phyloP scores from a whole-genome alignment of 108 stramenopile genomes.

The Nitzschia palea region DNA sequence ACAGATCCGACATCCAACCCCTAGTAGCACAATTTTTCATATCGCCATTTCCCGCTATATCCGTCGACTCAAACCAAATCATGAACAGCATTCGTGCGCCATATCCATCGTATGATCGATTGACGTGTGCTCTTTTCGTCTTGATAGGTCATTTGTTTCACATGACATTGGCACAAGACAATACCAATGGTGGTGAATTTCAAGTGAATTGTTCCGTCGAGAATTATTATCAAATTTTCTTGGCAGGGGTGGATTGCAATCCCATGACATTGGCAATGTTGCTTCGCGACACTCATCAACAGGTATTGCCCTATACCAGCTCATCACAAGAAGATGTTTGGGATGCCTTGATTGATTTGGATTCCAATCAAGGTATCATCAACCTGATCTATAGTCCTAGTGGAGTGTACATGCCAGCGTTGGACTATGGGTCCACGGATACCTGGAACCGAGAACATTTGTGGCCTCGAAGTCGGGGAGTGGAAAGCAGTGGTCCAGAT shows the following conservation, averaged over 20 bases:
- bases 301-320: conserved; percentile 54
- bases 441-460: conserved; percentile 86
- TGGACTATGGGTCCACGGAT: conserved; percentile 34
- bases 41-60: too few relatives aligned
- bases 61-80: too few relatives aligned
- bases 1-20: too few relatives aligned
- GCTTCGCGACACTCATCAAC: conserved; percentile 44
- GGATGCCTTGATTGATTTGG: conserved; percentile 61
- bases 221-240: neutral
- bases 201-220: neutral
- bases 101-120: too few relatives aligned
- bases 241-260: neutral
- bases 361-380: conserved; percentile 29
- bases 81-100: too few relatives aligned
- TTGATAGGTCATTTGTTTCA: too few relatives aligned
- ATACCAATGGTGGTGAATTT: too few relatives aligned
- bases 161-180: too few relatives aligned
- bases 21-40: too few relatives aligned
- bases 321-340: conserved; percentile 45
- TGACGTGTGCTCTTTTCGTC: too few relatives aligned
- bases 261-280: conserved; percentile 12
- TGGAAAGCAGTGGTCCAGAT: conserved; percentile 42
- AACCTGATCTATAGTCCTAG: conserved; percentile 43
- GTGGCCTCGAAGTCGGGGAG: conserved; percentile 63
- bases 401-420: conserved; percentile 25